Evolutionary conservation across 257 asterid genomes (phyloP).

Genomic region (Nicotiana paniculata): DNA sequence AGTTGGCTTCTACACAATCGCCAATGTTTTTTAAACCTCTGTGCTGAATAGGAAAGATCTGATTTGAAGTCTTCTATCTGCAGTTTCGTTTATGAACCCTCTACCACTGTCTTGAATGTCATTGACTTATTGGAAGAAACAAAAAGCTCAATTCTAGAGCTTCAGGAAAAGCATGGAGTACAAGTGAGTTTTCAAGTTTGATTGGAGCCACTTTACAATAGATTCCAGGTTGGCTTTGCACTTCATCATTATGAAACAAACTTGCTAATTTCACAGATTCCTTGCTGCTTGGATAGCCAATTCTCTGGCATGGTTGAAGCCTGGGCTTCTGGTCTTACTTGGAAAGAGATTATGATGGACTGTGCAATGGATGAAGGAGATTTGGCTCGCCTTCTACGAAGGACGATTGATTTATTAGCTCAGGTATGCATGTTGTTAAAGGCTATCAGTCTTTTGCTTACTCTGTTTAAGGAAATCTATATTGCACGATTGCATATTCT

Average conservation of each 20-base stretch:
- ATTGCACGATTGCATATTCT: background rate
- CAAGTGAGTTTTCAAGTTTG: constrained; percentile 36
- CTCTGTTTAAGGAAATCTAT: background rate
- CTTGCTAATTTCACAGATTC: constrained; percentile 40
- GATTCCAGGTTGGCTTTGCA: background rate
- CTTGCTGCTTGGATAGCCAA: constrained; percentile 93
- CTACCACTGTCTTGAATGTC: constrained; percentile 60
- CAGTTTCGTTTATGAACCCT: constrained; percentile 89
- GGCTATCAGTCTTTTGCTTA: background rate
- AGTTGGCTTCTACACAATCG: background rate
- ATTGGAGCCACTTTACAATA: background rate
- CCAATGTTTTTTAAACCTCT: background rate
- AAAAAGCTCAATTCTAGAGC: constrained; percentile 59
- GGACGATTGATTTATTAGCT: constrained; percentile 85
- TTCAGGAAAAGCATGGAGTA: constrained; percentile 93
- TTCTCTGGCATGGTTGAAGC: constrained; percentile 98
- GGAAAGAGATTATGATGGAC: constrained; percentile 98
- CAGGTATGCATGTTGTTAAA: constrained; percentile 44
- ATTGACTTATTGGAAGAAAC: constrained; percentile 65
- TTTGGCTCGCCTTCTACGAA: constrained; percentile 85
- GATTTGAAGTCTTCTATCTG: constrained; percentile 14
- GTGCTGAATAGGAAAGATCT: background rate
- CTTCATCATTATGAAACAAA: background rate
- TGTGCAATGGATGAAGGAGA: constrained; percentile 99
- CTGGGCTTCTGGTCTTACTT: constrained; percentile 99